Conservation (phyloP, 176 grass and related monocot species). For the Rhynchospora breviuscula region DNA sequence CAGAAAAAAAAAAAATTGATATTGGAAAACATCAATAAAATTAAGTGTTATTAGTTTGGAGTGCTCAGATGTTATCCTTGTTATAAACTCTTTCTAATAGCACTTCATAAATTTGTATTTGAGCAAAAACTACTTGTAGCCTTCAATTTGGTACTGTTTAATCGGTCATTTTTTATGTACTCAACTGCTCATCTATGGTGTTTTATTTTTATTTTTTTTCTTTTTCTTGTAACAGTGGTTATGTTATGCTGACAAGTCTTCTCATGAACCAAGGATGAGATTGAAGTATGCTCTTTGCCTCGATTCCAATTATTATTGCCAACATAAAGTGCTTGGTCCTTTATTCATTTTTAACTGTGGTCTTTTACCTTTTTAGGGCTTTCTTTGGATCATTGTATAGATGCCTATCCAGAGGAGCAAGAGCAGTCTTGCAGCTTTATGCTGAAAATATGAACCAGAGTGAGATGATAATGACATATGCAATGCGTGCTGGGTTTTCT, state of each 20-base stretch:
- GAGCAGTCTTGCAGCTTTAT: slow-evolving; percentile 92
- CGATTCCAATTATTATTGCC: neutral
- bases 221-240: slow-evolving; percentile 59
- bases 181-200: neutral
- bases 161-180: neutral
- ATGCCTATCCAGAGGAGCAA: slow-evolving; percentile 88
- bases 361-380: slow-evolving; percentile 47
- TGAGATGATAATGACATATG: slow-evolving; percentile 89
- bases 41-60: neutral
- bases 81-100: neutral
- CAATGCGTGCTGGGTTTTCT: slow-evolving; percentile 95
- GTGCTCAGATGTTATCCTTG: neutral
- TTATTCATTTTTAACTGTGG: slow-evolving; percentile 13
- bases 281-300: slow-evolving; percentile 57
- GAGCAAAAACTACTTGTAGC: neutral
- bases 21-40: neutral
- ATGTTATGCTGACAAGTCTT: slow-evolving; percentile 94
- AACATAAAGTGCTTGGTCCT: neutral
- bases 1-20: neutral
- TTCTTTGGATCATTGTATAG: slow-evolving; percentile 97
- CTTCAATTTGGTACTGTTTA: neutral
- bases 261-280: slow-evolving; percentile 85
- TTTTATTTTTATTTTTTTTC: neutral
- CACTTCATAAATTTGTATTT: neutral
- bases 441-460: slow-evolving; percentile 94